A percentile compares a stretch with the other conserved stretches of the same genome.
These are phyloP conservation scores for Cladobotryum mycophilum DNA, from an alignment of 2,329 filamentous ascomycete species.

Conservation along the genomic window DNA sequence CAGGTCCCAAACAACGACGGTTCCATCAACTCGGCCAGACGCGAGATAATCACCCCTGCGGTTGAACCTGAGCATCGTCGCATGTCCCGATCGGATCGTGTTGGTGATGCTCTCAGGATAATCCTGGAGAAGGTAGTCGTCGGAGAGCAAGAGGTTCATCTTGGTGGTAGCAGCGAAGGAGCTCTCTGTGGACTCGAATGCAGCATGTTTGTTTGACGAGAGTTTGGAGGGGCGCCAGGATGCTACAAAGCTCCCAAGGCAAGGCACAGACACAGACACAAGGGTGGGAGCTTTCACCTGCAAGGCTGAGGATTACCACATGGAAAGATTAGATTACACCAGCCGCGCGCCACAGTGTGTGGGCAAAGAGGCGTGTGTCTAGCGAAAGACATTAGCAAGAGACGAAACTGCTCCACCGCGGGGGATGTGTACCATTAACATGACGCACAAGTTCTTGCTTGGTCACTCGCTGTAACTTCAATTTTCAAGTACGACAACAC, in stretches of 20 bases:
- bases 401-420: constrained; percentile 12
- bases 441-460: constrained; percentile 16
- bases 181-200: constrained; percentile 11
- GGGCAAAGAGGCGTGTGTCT: constrained; percentile 5
- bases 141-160: constrained; percentile 56
- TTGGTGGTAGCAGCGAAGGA: constrained; percentile 10
- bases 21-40: constrained; percentile 88
- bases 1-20: constrained; percentile 91
- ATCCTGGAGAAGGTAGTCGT: constrained; percentile 64
- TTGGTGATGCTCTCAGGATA: constrained; percentile 87
- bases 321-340: background rate
- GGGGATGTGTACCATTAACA: constrained; percentile 20
- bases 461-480: background rate
- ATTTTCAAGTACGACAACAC: too few relatives aligned
- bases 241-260: constrained; percentile 8
- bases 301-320: constrained; percentile 26
- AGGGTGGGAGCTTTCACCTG: constrained; percentile 12
- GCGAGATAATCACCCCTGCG: constrained; percentile 91
- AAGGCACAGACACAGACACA: constrained; percentile 4
- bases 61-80: constrained; percentile 75
- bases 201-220: constrained; percentile 14
- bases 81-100: constrained; percentile 68
- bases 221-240: constrained; percentile 7
- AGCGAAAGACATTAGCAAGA: background rate
- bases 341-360: constrained; percentile 7